Conservation (phyloP, 495 filamentous ascomycete species). For the Neurospora sublineolata region DNA sequence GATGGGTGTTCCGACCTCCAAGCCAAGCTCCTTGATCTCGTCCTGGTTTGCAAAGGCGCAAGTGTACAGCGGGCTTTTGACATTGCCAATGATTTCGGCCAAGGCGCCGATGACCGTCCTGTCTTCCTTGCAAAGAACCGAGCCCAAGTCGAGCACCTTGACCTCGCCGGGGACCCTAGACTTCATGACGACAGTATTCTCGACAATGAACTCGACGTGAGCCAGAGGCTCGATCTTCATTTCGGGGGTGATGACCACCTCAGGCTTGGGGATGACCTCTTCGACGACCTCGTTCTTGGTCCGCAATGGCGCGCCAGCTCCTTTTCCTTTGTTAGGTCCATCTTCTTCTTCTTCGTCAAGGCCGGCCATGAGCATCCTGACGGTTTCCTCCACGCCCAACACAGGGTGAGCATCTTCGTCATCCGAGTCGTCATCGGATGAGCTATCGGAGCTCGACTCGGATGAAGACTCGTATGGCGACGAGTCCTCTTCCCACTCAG, state of each 20-base stretch:
- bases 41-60: slow-evolving; percentile 54
- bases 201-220: slow-evolving; percentile 57
- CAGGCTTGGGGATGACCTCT: slow-evolving; percentile 57
- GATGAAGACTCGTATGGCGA: slow-evolving; percentile 43
- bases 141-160: slow-evolving; percentile 70
- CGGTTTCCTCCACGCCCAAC: slow-evolving; percentile 66
- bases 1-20: slow-evolving; percentile 51
- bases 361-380: slow-evolving; percentile 65
- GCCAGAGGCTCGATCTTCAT: slow-evolving; percentile 69
- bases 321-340: slow-evolving; percentile 33
- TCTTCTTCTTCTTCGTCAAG: slow-evolving; percentile 59
- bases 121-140: slow-evolving; percentile 70
- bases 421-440: slow-evolving; percentile 40
- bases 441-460: slow-evolving; percentile 34
- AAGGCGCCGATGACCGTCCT: slow-evolving; percentile 66
- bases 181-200: slow-evolving; percentile 65
- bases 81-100: slow-evolving; percentile 68
- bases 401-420: slow-evolving; percentile 38
- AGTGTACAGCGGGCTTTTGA: slow-evolving; percentile 72
- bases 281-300: slow-evolving; percentile 67
- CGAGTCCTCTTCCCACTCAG: slow-evolving; percentile 51
- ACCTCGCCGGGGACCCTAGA: slow-evolving; percentile 69
- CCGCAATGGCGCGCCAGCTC: slow-evolving; percentile 40
- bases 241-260: slow-evolving; percentile 58
- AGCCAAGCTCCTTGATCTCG: slow-evolving; percentile 54